Evolutionary conservation across 345 rosid genomes (phyloP), one percentile per base, ranked within the genome.

Genomic region (Triadica sebifera): DNA sequence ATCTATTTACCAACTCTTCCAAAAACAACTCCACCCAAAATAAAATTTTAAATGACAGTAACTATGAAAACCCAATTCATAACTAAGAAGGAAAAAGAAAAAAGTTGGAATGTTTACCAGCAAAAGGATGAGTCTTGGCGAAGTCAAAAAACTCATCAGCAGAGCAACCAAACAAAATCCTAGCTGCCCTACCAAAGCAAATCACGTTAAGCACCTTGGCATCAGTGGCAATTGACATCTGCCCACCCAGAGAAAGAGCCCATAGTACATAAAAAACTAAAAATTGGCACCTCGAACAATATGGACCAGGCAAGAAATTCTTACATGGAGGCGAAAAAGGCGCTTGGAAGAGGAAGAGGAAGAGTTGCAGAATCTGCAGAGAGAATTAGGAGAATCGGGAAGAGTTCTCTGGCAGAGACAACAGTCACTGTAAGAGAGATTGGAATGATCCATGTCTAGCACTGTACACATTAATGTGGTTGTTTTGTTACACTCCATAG

Each of bases 161-260:
- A 76, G 93, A 86, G 75, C 95, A 91, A 53, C 95, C 98, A 69
- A 93, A 86, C 72, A 93, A 74, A 75, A 87, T 84, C 83, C 81
- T 85, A 12, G 95, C 95, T 53, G 83, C 90, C 83, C 92, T 84
- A 73, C 91, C 93, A 62, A 93, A 93, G 78, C 95, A 91, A 11
- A 90, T 78, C 67, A 91, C 95, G 17, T 84, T 86, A 46, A 85
- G 60, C 19, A 91, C 94, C 75, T 86, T 65, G 46, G 85, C 70
- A 29, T 87, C 92, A 47, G 90, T 87, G 61, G 89, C 95, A 53
- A 93, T 84, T 8, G 97, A 89, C 67, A 93, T 84, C 97, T 93
- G 85, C 78, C 62, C 77, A 69, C 19, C 47, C 59, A 69, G 9
- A 29, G 34, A 1, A 67, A 55, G 38, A 17, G 37, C 11, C 13